These are phyloP conservation scores for Fusarium burgessii DNA, from an alignment of 2,329 filamentous ascomycete species.

Conservation along the genomic window DNA sequence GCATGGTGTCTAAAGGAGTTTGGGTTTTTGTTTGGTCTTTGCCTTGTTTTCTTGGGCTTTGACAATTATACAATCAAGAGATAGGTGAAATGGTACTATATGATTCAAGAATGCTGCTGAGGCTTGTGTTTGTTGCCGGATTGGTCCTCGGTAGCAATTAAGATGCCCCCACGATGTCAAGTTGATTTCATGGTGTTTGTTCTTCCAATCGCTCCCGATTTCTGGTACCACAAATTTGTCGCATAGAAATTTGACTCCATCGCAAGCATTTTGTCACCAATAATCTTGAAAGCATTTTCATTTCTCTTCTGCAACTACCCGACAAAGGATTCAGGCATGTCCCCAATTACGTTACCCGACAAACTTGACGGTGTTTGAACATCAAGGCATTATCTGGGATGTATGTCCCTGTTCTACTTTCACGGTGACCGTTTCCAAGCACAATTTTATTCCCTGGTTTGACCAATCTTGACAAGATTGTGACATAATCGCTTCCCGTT, in stretches of 20 bases:
- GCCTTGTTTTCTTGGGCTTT: background rate
- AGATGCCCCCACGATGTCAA: background rate
- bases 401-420: background rate
- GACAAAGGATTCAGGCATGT: too few species aligned
- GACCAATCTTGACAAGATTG: fast-evolving
- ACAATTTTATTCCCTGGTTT: fast-evolving
- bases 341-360: fast-evolving
- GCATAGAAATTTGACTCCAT: too few species aligned
- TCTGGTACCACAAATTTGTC: too few species aligned
- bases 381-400: too few species aligned
- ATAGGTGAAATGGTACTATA: slow-evolving; percentile 11
- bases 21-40: slow-evolving; percentile 9
- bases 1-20: slow-evolving; percentile 40
- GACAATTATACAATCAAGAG: background rate
- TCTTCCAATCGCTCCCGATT: too few species aligned
- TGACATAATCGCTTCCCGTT: fast-evolving
- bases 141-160: background rate
- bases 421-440: background rate
- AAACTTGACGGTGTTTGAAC: background rate
- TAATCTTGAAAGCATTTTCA: too few species aligned
- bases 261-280: too few species aligned
- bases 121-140: background rate
- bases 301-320: too few species aligned
- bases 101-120: background rate
- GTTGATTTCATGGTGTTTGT: too few species aligned